These are phyloP conservation scores for Entamoeba invadens DNA, from an alignment of 208 protist species.

Conservation along the genomic window DNA sequence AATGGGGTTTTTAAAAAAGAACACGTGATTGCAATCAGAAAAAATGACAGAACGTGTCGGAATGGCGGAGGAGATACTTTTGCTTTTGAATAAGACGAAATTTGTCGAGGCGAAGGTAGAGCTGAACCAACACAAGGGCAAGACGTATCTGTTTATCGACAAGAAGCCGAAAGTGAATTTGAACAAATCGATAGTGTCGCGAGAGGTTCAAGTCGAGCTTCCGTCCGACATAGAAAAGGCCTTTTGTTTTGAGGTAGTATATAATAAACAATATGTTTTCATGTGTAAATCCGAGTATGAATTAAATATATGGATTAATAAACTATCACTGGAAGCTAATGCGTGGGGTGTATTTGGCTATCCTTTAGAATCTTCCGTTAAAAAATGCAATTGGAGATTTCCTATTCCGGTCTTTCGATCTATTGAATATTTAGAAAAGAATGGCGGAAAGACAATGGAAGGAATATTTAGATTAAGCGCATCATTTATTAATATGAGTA, in stretches of 20 bases:
- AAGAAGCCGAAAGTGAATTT: not conserved
- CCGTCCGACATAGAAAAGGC: not conserved
- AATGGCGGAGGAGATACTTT: too few species aligned
- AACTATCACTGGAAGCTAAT: not conserved
- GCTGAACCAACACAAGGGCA: not conserved
- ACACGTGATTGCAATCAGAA: too few species aligned
- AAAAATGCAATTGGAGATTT: not conserved
- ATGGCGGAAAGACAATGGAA: not conserved
- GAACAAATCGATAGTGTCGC: not conserved
- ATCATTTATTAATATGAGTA: not conserved
- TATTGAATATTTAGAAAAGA: not conserved
- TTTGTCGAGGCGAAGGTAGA: too few species aligned
- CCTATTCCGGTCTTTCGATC: not conserved
- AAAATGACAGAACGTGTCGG: too few species aligned
- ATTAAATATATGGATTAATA: not conserved
- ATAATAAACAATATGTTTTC: not conserved
- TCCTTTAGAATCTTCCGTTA: not conserved
- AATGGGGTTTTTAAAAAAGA: too few species aligned
- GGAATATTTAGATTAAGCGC: not conserved
- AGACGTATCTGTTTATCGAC: not conserved
- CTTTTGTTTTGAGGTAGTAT: not conserved
- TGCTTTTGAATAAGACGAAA: too few species aligned
- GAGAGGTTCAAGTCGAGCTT: not conserved
- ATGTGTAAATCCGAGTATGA: not conserved
- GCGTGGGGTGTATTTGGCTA: not conserved